A percentile compares a stretch with the other conserved stretches of the same genome.
These are phyloP conservation scores for Colletotrichum tanaceti DNA, from an alignment of 2,329 filamentous ascomycete species.

Conservation along the genomic window DNA sequence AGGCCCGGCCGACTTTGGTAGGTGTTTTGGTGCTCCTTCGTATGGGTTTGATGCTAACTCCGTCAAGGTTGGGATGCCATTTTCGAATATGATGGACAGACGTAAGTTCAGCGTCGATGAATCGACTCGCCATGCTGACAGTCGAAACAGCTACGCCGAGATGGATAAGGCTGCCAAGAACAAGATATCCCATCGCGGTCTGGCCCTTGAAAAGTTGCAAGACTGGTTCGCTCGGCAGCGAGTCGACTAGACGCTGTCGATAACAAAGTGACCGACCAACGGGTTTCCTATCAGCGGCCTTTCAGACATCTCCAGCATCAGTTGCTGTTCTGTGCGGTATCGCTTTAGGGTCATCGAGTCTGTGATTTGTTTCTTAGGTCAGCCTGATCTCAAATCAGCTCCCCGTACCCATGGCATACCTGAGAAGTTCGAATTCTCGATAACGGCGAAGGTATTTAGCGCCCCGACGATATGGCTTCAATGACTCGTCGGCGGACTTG, in stretches of 20 bases:
- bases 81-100: constrained; percentile 93
- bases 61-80: constrained; percentile 89
- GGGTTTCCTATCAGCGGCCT: background rate
- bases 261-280: background rate
- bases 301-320: background rate
- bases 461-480: constrained; percentile 81
- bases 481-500: constrained; percentile 62
- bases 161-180: constrained; percentile 94
- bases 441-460: constrained; percentile 75
- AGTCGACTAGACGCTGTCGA: constrained; percentile 13
- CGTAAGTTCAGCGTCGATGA: constrained; percentile 58
- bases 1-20: constrained; percentile 86
- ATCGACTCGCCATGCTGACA: constrained; percentile 13
- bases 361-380: constrained; percentile 1
- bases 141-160: constrained; percentile 77
- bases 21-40: constrained; percentile 47
- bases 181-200: constrained; percentile 88
- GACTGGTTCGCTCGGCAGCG: constrained; percentile 74
- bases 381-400: background rate
- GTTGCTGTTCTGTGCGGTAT: constrained; percentile 2
- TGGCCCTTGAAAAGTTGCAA: constrained; percentile 88
- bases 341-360: constrained; percentile 15
- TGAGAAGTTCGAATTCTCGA: constrained; percentile 80
- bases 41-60: constrained; percentile 33
- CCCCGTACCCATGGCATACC: constrained; percentile 9